Evolutionary conservation across 768 basidiomycete genomes (phyloP).

Genomic region (Leucocoprinus leucothites): DNA sequence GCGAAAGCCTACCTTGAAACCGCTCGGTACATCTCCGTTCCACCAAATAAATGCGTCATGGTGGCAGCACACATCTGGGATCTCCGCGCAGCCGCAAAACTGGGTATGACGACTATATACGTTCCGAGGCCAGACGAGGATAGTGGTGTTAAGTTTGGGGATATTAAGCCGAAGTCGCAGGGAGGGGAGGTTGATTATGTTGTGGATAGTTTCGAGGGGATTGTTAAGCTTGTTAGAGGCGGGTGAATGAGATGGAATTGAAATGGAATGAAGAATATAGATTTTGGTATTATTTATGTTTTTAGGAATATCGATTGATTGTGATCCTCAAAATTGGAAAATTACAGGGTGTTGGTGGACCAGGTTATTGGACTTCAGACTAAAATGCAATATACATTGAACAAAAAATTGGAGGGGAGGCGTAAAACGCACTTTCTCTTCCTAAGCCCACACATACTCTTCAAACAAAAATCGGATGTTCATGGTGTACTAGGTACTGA

Average conservation of each 20-base stretch:
- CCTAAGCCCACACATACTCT: too few species aligned
- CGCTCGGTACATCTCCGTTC: conserved; percentile 44
- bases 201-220: conserved; percentile 39
- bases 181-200: conserved; percentile 61
- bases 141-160: conserved; percentile 5
- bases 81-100: conserved; percentile 45
- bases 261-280: not conserved
- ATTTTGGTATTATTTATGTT: not conserved
- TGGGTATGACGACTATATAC: conserved; percentile 60
- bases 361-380: too few species aligned
- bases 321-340: too few species aligned
- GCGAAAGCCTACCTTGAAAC: conserved; percentile 50
- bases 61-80: conserved; percentile 65
- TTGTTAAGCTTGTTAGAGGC: conserved; percentile 9
- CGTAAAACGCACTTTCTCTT: too few species aligned
- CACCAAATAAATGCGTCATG: conserved; percentile 53
- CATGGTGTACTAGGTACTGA: too few species aligned
- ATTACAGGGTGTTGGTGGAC: too few species aligned
- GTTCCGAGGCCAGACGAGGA: conserved; percentile 52
- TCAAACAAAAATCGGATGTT: too few species aligned
- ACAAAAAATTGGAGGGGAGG: too few species aligned
- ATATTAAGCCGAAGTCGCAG: conserved; percentile 40
- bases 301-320: not conserved
- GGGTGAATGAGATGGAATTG: too few species aligned
- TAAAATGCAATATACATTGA: too few species aligned